These are phyloP conservation scores for Cryptosporidium felis DNA, from an alignment of 169 alveolate genomes.

Conservation along the genomic window DNA sequence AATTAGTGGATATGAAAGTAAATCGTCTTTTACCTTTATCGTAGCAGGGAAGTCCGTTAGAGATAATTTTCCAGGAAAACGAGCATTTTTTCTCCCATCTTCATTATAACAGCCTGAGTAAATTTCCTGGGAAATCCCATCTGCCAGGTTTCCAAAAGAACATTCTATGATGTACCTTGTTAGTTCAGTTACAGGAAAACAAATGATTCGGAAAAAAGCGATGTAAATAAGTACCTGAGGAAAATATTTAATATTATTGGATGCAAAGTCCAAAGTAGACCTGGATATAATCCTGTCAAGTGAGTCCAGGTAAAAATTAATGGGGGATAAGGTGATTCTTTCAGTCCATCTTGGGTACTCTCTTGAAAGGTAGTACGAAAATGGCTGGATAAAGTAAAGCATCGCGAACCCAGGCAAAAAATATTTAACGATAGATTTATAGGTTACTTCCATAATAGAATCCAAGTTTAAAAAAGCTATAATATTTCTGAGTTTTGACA, in stretches of 20 bases:
- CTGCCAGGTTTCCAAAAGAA: conserved; percentile 1
- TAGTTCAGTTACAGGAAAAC: background rate
- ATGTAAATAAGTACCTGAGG: conserved; percentile 4
- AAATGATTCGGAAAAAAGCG: background rate
- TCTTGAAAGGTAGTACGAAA: conserved; percentile 11
- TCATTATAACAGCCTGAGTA: too few species aligned
- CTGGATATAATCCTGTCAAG: conserved; percentile 7
- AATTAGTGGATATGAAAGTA: too few species aligned
- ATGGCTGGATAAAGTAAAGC: conserved; percentile 21
- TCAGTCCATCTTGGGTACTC: conserved; percentile 11
- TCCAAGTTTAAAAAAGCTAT: background rate
- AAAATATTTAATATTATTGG: conserved; percentile 1
- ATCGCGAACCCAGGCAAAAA: conserved; percentile 8
- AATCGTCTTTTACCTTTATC: too few species aligned
- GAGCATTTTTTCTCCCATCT: too few species aligned
- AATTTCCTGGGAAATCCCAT: too few species aligned
- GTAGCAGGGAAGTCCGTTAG: too few species aligned
- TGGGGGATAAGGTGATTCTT: conserved; percentile 12
- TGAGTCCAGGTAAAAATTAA: conserved; percentile 46
- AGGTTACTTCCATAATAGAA: background rate
- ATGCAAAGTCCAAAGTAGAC: background rate
- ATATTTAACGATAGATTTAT: background rate
- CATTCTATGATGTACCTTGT: conserved; percentile 8
- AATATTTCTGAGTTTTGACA: background rate
- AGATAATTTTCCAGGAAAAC: too few species aligned